Base-by-base conservation (phyloP, 2,329 filamentous ascomycete species). In the Fusarium chuoi region DNA sequence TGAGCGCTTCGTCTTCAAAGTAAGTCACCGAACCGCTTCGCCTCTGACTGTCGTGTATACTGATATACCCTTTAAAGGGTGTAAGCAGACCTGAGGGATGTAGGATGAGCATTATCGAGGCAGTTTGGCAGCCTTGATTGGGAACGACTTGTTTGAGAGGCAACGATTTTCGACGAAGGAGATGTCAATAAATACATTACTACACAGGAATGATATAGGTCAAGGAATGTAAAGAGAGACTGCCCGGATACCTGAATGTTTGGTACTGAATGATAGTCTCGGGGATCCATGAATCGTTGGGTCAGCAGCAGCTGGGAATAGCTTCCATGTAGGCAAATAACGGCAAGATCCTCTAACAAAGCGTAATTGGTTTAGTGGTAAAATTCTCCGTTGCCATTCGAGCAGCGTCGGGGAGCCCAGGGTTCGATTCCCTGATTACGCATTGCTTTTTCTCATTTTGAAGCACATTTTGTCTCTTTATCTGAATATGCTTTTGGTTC, bases 51-150 rank as follows among this genome's bases (percentile, higher is more conserved):
- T 6, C 15, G 9, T 51, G 13, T 39, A 22, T 71, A 36, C 72
- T 77, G 44, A 77, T 56, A 11, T 13, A 13, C 24, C 35, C 14
- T 38, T 15, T 38, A 6, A 18, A 85, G 83, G 83, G 85, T 3
- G 83, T 85, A 6, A 83, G 76, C 14, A 82, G 85, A 60, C 78
- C 78, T 4, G 76, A 82, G 22, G 83, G 82, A 7, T 86, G 83
- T 71, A 79, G 84, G 49, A 87, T 87, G 86, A 85, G 84, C 56
- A 80, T 87, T 28, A 78, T 87, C 26, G 86, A 87, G 69, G 86
- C 85, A 15, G 82, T 87, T 24, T 87, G 86, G 86, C 78, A 82
- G 55, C 82, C 79, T 17, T 66, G 78, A 24, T 75, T 71, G n/a
- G 17, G 3, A 35, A 41, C 9, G 10, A n/a, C 3, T 17, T 28